Percentiles rank a stretch among this genome's conserved stretches.
Evolutionary conservation across 2,329 filamentous ascomycete species (phyloP).

Genomic region (Cordyceps fumosorosea): DNA sequence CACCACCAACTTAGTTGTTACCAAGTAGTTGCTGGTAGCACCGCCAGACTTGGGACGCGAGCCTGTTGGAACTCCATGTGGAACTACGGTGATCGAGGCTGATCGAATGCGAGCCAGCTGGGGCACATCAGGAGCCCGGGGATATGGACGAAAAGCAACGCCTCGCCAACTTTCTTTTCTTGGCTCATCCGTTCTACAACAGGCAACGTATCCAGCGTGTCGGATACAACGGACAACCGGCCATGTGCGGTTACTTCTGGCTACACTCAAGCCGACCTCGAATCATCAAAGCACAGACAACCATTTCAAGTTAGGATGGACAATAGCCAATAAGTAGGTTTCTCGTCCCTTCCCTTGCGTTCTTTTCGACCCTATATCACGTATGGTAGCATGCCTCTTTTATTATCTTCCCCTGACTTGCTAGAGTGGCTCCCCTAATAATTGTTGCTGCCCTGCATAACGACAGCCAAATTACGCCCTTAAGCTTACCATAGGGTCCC

Average conservation of each 20-base stretch:
- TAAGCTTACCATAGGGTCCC: not conserved
- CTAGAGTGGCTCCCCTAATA: not conserved
- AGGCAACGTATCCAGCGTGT: no score
- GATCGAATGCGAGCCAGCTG: conserved; percentile 8
- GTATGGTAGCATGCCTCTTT: not conserved
- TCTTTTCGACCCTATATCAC: not conserved
- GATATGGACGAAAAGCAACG: not conserved
- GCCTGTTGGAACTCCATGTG: conserved; percentile 1
- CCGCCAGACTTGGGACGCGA: not conserved
- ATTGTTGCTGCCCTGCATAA: not conserved
- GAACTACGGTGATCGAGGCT: conserved; percentile 6
- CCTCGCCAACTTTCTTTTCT: not conserved
- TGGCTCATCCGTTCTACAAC: not conserved
- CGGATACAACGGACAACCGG: no score
- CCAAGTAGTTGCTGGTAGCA: not conserved
- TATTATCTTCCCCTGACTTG: not conserved
- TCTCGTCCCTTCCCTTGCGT: not conserved
- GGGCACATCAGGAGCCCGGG: not conserved
- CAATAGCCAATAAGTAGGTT: not conserved
- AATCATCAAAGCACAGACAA: no score
- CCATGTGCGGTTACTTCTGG: no score
- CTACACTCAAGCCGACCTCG: no score
- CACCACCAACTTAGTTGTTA: not conserved
- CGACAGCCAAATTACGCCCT: not conserved
- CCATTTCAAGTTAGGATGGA: not conserved